Base-by-base conservation (phyloP, 768 basidiomycete species). In the Phaeotremella fagi region DNA sequence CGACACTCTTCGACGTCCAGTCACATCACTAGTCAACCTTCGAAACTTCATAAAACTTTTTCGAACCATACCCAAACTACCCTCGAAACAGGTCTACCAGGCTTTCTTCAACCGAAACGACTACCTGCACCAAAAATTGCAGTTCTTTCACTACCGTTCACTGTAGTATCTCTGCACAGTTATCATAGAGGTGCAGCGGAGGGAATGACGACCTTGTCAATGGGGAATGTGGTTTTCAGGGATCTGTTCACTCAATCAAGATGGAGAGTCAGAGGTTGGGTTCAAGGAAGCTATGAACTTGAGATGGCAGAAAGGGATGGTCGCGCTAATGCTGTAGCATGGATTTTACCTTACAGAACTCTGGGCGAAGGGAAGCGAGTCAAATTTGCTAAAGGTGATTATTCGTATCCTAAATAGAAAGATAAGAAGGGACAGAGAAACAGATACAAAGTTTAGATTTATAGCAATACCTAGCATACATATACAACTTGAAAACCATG, bases 361-460 rank as follows among this genome's bases (percentile, higher is more conserved):
- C 50, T 68, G n/a, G 66, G 55, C 2, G 66, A 68, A 43, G 63
- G 63, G 7, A 68, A 68, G 35, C 37, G 66, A 26, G 66, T 68
- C 11, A 63, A 57, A 43, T 68, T 68, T 48, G 61, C 59, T 36
- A 48, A 52, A 25, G 63, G 63, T 3, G 63, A 68, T 52, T 65
- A 61, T 38, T 68, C 66, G n/a, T 63, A 60, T 52, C 66, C 66
- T 26, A 50, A 14, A 29, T 41, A 41, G 38, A n/a, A n/a, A n/a
- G n/a, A n/a, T n/a, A n/a, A n/a, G 33, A n/a, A 35, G 33, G 33
- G 33, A 35, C 11, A n/a, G 33, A 35, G 33, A 9, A 35, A n/a
- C 11, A n/a, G n/a, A n/a, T n/a, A n/a, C n/a, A n/a, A n/a, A n/a
- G n/a, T n/a, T n/a, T n/a, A n/a, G n/a, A n/a, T n/a, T n/a, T n/a